Percentiles rank a stretch among this genome's conserved stretches.
Evolutionary conservation across 2,329 filamentous ascomycete species (phyloP).

Genomic region (Tympanopsis confertula): DNA sequence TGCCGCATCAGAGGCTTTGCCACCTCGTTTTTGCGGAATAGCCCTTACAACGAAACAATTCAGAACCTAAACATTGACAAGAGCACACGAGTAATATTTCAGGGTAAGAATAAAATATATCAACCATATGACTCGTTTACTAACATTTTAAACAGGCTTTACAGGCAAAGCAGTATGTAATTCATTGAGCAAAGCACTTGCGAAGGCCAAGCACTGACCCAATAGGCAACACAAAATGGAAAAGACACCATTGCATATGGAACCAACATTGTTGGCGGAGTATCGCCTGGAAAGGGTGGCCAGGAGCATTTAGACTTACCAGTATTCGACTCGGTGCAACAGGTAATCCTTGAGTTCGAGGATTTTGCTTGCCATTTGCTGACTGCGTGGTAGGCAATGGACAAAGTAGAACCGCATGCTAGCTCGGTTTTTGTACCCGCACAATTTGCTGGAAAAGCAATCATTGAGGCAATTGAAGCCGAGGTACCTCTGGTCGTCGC

Average conservation of each 20-base stretch:
- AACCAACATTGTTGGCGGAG: conserved; percentile 69
- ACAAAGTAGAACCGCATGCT: conserved; percentile 61
- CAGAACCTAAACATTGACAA: conserved; percentile 23
- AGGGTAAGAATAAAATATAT: conserved; percentile 25
- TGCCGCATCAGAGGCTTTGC: too few relatives aligned
- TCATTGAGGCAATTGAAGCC: conserved; percentile 69
- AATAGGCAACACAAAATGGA: conserved; percentile 65
- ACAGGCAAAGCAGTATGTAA: conserved; percentile 10
- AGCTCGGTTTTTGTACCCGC: conserved; percentile 73
- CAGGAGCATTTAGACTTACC: conserved; percentile 67
- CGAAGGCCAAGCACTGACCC: too few relatives aligned
- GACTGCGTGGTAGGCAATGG: conserved; percentile 40
- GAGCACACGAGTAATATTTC: conserved; percentile 27
- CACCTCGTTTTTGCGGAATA: too few relatives aligned
- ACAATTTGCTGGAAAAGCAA: conserved; percentile 59
- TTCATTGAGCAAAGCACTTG: conserved; percentile 5
- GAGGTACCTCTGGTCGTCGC: conserved; percentile 66
- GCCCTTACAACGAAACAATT: conserved; percentile 21
- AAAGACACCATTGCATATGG: conserved; percentile 67
- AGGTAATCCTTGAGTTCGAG: conserved; percentile 20
- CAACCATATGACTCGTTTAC: neutral
- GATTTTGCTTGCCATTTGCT: neutral
- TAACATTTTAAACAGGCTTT: neutral
- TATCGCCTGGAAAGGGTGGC: conserved; percentile 58
- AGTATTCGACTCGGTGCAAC: conserved; percentile 55